Conservation (phyloP, 805 yeast species). For the Hanseniaspora clermontiae region DNA sequence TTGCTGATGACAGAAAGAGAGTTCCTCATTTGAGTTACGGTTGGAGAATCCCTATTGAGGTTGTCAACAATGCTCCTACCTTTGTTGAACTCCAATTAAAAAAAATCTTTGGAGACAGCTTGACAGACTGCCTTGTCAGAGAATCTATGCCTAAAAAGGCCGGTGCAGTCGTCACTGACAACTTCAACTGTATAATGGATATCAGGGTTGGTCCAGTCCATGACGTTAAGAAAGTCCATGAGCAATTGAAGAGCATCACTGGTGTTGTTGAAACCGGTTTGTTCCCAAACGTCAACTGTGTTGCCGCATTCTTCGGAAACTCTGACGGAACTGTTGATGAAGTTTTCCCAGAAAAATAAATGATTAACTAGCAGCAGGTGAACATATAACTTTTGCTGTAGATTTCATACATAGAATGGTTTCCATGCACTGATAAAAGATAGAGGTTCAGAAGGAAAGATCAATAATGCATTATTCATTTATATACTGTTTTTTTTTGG, state of each 20-base stretch:
- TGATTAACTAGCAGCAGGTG: too few species aligned
- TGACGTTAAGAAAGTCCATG: conserved; percentile 42
- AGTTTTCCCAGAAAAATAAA: conserved; percentile 3
- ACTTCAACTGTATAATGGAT: conserved; percentile 84
- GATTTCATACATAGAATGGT: too few species aligned
- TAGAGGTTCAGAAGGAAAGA: too few species aligned
- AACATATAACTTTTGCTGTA: too few species aligned
- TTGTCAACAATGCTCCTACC: conserved; percentile 77
- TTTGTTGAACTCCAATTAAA: conserved; percentile 56
- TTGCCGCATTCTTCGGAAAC: conserved; percentile 81
- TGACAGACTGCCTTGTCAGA: conserved; percentile 63
- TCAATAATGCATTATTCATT: too few species aligned
- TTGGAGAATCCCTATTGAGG: conserved; percentile 97
- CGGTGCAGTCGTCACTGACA: conserved; percentile 93
- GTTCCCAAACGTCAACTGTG: conserved; percentile 50
- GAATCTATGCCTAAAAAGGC: conserved; percentile 88
- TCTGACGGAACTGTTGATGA: conserved; percentile 48
- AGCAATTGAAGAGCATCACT: conserved; percentile 54
- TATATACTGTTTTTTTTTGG: not conserved
- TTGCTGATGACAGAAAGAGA: conserved; percentile 84
- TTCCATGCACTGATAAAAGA: too few species aligned
- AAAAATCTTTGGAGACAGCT: conserved; percentile 22
- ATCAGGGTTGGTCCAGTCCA: conserved; percentile 77
- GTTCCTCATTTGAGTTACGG: conserved; percentile 58
- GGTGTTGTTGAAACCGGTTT: conserved; percentile 97